These are phyloP conservation scores for Pestalotiopsis sp. DNA, from an alignment of 2,329 filamentous ascomycete species.

Conservation along the genomic window DNA sequence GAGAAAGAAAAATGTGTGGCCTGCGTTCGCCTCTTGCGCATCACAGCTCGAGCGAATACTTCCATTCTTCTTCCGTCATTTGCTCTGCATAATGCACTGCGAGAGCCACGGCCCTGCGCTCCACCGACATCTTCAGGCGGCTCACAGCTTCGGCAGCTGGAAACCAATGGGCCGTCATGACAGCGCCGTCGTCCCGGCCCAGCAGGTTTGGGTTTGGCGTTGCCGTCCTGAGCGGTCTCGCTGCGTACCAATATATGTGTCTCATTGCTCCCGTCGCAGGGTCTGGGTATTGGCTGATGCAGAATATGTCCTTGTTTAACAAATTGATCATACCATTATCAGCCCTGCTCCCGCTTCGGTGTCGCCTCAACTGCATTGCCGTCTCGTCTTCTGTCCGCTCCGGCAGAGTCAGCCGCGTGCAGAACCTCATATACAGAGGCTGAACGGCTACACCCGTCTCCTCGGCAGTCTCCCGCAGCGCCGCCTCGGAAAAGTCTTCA, in stretches of 20 bases:
- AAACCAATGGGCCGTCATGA: slow-evolving; percentile 9
- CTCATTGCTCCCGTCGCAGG: slow-evolving; percentile 13
- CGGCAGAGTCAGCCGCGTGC: slow-evolving; percentile 45
- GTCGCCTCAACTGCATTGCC: slow-evolving; percentile 5
- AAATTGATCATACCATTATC: slow-evolving; percentile 8
- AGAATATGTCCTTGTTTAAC: slow-evolving; percentile 13
- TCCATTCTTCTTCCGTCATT: slow-evolving; percentile 13
- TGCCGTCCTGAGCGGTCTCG: not conserved
- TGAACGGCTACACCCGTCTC: slow-evolving; percentile 47
- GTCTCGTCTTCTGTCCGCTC: slow-evolving; percentile 18
- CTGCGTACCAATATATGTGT: slow-evolving; percentile 15
- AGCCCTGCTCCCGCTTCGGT: not conserved
- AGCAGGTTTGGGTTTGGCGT: not conserved
- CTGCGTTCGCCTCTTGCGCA: not conserved
- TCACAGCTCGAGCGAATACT: slow-evolving; percentile 10
- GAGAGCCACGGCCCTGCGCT: slow-evolving; percentile 11
- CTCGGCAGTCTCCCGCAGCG: slow-evolving; percentile 50
- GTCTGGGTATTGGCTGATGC: slow-evolving; percentile 9
- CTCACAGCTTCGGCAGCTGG: slow-evolving; percentile 7
- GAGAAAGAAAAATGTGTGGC: not conserved
- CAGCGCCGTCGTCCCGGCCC: slow-evolving; percentile 1
- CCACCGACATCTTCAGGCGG: slow-evolving; percentile 12
- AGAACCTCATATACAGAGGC: slow-evolving; percentile 42
- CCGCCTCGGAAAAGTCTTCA: slow-evolving; percentile 44
- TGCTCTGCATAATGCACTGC: slow-evolving; percentile 15